These are phyloP conservation scores for Kluyveromyces nonfermentans DNA, from an alignment of 805 yeast genomes.

Conservation along the genomic window DNA sequence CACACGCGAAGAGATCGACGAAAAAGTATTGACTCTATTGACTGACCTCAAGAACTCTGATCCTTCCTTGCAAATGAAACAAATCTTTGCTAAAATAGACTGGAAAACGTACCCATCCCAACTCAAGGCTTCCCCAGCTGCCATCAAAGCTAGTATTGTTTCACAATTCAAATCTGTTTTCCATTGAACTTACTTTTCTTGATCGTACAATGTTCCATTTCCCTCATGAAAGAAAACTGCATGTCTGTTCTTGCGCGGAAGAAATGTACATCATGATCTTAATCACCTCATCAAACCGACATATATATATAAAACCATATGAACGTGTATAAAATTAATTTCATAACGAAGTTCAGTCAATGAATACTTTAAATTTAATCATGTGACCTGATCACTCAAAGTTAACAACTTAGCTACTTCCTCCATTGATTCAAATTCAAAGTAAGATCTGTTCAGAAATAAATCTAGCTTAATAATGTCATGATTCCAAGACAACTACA, in stretches of 20 bases:
- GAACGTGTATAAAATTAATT: not conserved
- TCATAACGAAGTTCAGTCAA: not conserved
- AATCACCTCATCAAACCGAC: no score
- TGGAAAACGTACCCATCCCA: conserved; percentile 29
- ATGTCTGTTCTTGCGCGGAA: not conserved
- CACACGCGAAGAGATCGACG: conserved; percentile 35
- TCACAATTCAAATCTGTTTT: conserved; percentile 16
- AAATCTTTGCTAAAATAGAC: conserved; percentile 26
- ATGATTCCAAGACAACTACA: no score
- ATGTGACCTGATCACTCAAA: not conserved
- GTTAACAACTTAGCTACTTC: not conserved
- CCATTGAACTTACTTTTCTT: not conserved
- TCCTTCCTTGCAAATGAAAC: conserved; percentile 22
- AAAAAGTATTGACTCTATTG: conserved; percentile 23
- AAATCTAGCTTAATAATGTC: no score
- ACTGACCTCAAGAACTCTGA: conserved; percentile 13
- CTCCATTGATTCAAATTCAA: no score
- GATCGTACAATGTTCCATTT: not conserved
- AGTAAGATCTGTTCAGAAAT: not conserved
- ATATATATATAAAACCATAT: no score
- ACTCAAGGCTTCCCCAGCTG: conserved; percentile 30
- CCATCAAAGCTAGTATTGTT: conserved; percentile 27
- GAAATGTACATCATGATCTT: no score
- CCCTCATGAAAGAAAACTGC: conserved; percentile 3
- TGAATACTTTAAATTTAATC: not conserved